These are phyloP conservation scores for Podospora australis DNA, from an alignment of 495 filamentous ascomycete species.

Conservation along the genomic window DNA sequence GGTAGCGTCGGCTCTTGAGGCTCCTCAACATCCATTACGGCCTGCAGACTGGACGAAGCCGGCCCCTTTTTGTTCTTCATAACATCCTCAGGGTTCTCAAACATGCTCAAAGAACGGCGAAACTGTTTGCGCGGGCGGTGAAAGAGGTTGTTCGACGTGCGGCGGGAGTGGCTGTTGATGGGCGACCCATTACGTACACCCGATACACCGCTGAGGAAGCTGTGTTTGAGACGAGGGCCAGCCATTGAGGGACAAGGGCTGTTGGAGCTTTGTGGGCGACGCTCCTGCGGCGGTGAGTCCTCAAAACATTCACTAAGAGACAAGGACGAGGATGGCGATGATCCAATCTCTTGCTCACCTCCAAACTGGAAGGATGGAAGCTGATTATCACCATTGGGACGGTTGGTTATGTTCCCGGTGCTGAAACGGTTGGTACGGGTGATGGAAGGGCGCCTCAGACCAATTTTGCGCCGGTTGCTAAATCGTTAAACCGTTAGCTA, in stretches of 20 bases:
- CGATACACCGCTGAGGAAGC: constrained; percentile 39
- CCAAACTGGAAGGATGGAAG: constrained; percentile 72
- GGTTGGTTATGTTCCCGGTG: constrained; percentile 43
- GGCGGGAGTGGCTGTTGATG: constrained; percentile 61
- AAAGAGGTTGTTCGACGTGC: constrained; percentile 58
- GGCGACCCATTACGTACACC: constrained; percentile 64
- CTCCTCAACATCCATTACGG: constrained; percentile 69
- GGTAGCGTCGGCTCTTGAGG: constrained; percentile 67
- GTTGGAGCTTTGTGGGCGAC: constrained; percentile 49
- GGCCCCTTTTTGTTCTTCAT: constrained; percentile 62
- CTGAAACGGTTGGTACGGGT: constrained; percentile 52
- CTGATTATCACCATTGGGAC: constrained; percentile 50
- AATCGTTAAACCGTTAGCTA: constrained; percentile 17
- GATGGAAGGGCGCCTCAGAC: constrained; percentile 56
- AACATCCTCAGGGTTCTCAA: constrained; percentile 82
- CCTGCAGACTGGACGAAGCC: constrained; percentile 49
- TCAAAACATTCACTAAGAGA: constrained; percentile 73
- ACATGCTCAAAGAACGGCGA: constrained; percentile 93
- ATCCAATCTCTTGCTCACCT: constrained; percentile 40
- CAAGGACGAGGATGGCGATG: constrained; percentile 45
- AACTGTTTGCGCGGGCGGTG: constrained; percentile 80
- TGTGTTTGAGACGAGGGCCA: constrained; percentile 54
- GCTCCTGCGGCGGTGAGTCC: constrained; percentile 70
- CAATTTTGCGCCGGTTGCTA: constrained; percentile 51
- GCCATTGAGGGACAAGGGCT: constrained; percentile 47